A percentile compares a stretch with the other conserved stretches of the same genome.
phyloP scores from a whole-genome alignment of 805 yeast species.

The Brettanomyces sp. region DNA sequence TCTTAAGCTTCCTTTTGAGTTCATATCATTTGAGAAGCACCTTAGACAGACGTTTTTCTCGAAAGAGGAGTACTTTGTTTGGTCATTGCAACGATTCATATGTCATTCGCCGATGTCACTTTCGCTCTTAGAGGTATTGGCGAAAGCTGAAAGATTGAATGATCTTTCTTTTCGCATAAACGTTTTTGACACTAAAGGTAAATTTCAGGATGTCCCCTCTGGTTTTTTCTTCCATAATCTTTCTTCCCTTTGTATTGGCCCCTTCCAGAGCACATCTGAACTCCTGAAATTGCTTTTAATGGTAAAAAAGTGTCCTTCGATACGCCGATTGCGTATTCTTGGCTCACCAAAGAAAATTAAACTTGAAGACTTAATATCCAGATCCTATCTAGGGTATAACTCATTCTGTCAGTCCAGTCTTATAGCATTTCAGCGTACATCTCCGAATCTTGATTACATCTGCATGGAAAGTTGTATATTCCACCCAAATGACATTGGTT shows the following conservation, averaged over 20 bases:
- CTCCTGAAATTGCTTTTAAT: not conserved
- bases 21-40: constrained; percentile 18
- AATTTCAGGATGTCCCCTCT: not conserved
- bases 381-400: no score
- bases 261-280: not conserved
- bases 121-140: not conserved
- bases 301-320: not conserved
- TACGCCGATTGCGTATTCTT: not conserved
- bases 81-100: not conserved
- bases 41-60: constrained; percentile 1
- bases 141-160: not conserved
- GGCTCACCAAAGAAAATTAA: not conserved
- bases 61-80: not conserved
- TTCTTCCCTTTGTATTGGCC: not conserved
- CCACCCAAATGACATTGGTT: no score
- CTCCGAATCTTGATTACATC: no score
- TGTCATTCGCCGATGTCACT: not conserved
- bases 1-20: constrained; percentile 16
- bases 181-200: not conserved
- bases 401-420: no score
- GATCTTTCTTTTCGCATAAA: not conserved
- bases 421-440: no score
- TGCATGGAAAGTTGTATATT: no score
- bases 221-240: not conserved
- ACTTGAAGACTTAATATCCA: not conserved